Percentiles rank a stretch among this genome's conserved stretches.
These are phyloP conservation scores for Colletotrichum sojae DNA, from an alignment of 2,329 filamentous ascomycete genomes.

Conservation along the genomic window DNA sequence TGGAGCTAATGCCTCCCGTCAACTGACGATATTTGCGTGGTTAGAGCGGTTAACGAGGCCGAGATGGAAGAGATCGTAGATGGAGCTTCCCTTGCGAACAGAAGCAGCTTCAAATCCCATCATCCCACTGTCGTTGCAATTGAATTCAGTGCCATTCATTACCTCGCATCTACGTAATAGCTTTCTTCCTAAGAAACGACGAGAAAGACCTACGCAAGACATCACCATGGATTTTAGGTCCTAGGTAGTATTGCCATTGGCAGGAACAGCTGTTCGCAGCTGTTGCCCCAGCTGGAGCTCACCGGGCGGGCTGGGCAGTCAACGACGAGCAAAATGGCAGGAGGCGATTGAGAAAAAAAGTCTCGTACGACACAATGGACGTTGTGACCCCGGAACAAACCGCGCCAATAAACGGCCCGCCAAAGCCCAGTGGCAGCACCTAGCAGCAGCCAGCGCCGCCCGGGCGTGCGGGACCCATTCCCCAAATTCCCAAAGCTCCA, in stretches of 20 bases:
- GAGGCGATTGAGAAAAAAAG: not conserved
- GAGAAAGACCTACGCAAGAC: not conserved
- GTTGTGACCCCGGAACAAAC: conserved; percentile 12
- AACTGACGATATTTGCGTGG: too few relatives aligned
- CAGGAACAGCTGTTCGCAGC: conserved; percentile 1
- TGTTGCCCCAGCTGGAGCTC: not conserved
- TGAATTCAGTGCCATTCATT: too few relatives aligned
- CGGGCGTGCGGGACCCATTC: not conserved
- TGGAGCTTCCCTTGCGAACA: not conserved
- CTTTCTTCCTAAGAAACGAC: too few relatives aligned
- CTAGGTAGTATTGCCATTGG: too few relatives aligned
- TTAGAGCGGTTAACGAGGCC: too few relatives aligned
- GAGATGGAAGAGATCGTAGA: too few relatives aligned
- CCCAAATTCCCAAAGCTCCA: conserved; percentile 18
- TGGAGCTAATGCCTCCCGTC: too few relatives aligned
- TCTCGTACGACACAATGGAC: conserved; percentile 9
- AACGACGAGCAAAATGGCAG: not conserved
- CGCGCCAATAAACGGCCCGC: conserved; percentile 26
- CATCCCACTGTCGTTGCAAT: too few relatives aligned
- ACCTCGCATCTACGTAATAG: too few relatives aligned
- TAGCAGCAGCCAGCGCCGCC: not conserved
- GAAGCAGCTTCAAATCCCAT: too few relatives aligned
- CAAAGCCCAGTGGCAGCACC: conserved; percentile 12
- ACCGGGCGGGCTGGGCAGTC: too few relatives aligned
- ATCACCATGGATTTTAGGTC: too few relatives aligned